Evolutionary conservation across 768 basidiomycete genomes (phyloP).

Genomic region (Gautieria morchelliformis): DNA sequence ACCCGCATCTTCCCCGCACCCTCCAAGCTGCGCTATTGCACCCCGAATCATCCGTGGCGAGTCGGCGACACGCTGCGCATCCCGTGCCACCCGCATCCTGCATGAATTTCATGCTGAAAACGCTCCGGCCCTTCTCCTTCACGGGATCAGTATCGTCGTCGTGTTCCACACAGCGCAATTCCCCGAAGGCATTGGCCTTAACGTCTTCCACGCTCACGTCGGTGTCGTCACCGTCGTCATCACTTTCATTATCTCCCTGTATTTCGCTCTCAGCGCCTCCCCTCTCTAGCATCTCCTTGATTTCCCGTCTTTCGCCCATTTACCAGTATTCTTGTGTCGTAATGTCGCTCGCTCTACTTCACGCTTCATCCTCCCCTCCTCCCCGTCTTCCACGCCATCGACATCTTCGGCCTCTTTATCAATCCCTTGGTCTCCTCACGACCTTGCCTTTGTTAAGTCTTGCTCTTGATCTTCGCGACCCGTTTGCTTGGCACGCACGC

Average conservation of each 20-base stretch:
- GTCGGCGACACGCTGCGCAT: constrained; percentile 44
- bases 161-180: constrained; percentile 41
- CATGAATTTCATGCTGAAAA: constrained; percentile 99
- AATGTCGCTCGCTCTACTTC: constrained; percentile 81
- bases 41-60: constrained; percentile 62
- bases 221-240: constrained; percentile 21
- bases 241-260: constrained; percentile 39
- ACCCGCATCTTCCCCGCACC: constrained; percentile 19
- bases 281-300: constrained; percentile 77
- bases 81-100: constrained; percentile 76
- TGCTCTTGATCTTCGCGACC: constrained; percentile 92
- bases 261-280: constrained; percentile 70
- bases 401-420: constrained; percentile 43
- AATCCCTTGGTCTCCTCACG: constrained; percentile 42
- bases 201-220: constrained; percentile 35
- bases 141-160: constrained; percentile 14
- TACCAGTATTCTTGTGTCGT: constrained; percentile 78
- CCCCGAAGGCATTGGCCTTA: constrained; percentile 66
- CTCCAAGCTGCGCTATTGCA: constrained; percentile 46
- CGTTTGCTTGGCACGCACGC: constrained; percentile 86
- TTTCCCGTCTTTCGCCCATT: constrained; percentile 74
- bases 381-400: constrained; percentile 37
- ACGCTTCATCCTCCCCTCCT: constrained; percentile 46
- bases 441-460: constrained; percentile 78
- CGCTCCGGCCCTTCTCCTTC: constrained; percentile 47